phyloP scores from a whole-genome alignment of 2,329 filamentous ascomycete species.

The Talaromyces sp. region DNA sequence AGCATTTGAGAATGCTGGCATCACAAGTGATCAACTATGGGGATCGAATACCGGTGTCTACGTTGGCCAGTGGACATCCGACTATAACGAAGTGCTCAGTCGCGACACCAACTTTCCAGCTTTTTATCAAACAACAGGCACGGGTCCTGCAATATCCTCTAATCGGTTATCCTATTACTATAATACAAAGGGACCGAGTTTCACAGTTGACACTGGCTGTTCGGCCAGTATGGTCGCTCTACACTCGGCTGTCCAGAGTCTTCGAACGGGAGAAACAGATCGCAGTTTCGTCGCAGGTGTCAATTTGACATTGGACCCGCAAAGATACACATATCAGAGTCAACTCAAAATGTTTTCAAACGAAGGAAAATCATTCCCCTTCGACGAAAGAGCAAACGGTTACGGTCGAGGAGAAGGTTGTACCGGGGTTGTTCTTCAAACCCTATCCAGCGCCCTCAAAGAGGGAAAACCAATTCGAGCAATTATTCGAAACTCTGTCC shows the following conservation, averaged over 20 bases:
- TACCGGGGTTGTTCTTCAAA: slow-evolving; percentile 49
- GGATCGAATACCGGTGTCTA: slow-evolving; percentile 29
- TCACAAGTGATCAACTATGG: slow-evolving; percentile 20
- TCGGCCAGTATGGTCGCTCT: slow-evolving; percentile 41
- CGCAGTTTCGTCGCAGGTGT: neutral
- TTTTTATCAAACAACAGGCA: slow-evolving; percentile 63
- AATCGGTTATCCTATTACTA: slow-evolving; percentile 54
- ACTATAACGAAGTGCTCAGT: slow-evolving; percentile 24
- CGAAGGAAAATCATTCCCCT: slow-evolving; percentile 25
- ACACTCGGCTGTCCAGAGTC: slow-evolving; percentile 22
- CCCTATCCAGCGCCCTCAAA: slow-evolving; percentile 43
- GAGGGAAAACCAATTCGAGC: slow-evolving; percentile 43
- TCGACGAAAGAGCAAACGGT: slow-evolving; percentile 41
- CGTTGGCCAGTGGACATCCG: slow-evolving; percentile 24
- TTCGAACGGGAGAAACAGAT: neutral
- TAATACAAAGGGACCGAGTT: slow-evolving; percentile 37
- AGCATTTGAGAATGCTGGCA: slow-evolving; percentile 26
- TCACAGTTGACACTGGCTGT: slow-evolving; percentile 48
- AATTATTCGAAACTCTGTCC: slow-evolving; percentile 28
- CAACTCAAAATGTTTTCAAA: neutral
- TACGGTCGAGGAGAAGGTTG: slow-evolving; percentile 53
- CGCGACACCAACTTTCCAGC: slow-evolving; percentile 20
- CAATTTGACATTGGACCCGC: slow-evolving; percentile 17
- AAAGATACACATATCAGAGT: slow-evolving; percentile 16
- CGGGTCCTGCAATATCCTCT: slow-evolving; percentile 57